A percentile compares a stretch with the other conserved stretches of the same genome.
These are phyloP conservation scores for Colletotrichum tamarilloi DNA, from an alignment of 2,329 filamentous ascomycete genomes.

Conservation along the genomic window DNA sequence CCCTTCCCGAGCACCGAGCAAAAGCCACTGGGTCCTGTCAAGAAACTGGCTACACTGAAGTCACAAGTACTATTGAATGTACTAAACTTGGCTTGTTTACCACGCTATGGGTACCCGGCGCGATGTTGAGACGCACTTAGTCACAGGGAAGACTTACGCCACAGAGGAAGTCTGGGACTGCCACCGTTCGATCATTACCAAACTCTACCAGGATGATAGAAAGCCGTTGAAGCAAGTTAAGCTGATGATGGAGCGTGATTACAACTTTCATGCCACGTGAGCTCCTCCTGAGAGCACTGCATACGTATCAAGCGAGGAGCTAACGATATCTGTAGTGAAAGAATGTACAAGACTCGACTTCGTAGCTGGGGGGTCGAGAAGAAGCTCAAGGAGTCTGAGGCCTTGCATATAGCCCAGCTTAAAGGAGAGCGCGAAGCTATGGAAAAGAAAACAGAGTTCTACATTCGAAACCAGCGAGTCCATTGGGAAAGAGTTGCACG, in stretches of 20 bases:
- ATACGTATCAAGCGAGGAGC: neutral
- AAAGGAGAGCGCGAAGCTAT: neutral
- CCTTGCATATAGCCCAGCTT: neutral
- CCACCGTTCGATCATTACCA: neutral
- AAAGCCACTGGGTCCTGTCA: neutral
- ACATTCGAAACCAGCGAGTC: constrained; percentile 7
- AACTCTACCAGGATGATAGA: constrained; percentile 10
- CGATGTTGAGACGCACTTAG: neutral
- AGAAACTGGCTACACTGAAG: neutral
- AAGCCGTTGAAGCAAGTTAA: constrained; percentile 20
- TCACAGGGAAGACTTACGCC: constrained; percentile 11
- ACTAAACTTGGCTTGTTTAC: neutral
- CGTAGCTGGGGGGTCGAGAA: constrained; percentile 13
- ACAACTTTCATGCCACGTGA: constrained; percentile 7
- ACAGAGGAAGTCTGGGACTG: neutral
- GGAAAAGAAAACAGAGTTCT: constrained; percentile 12
- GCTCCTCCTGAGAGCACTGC: neutral
- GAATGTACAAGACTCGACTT: constrained; percentile 23
- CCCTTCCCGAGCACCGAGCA: neutral
- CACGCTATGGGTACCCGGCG: neutral
- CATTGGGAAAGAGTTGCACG: neutral
- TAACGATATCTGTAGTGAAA: neutral
- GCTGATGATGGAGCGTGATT: constrained; percentile 15
- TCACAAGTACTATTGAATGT: neutral
- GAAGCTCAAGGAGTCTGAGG: constrained; percentile 18